phyloP scores from a whole-genome alignment of 768 basidiomycete genomes.

The Naganishia vaughanmartiniae region DNA sequence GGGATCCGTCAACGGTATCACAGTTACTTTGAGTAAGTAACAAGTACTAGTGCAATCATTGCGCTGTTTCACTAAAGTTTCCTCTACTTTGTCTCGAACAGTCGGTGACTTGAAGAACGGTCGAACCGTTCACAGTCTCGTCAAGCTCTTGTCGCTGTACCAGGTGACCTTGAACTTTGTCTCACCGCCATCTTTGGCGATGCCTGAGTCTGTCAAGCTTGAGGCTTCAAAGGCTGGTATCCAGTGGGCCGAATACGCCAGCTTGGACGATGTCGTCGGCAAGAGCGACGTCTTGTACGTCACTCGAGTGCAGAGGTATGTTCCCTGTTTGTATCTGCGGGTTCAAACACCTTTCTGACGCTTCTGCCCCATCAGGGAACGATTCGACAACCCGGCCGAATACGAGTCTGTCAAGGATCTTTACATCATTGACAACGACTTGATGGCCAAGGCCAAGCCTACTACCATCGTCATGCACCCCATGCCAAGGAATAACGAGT shows the following conservation, averaged over 20 bases:
- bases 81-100: not conserved
- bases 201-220: conserved; percentile 81
- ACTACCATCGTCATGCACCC: conserved; percentile 99
- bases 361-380: conserved; percentile 56
- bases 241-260: conserved; percentile 73
- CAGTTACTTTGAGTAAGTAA: conserved; percentile 57
- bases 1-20: conserved; percentile 94
- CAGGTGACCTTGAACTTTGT: conserved; percentile 90
- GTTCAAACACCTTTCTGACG: not conserved
- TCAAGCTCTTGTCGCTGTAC: conserved; percentile 86
- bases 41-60: not conserved
- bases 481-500: conserved; percentile 93
- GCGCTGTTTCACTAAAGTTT: not conserved
- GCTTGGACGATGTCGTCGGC: conserved; percentile 83
- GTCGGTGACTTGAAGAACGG: conserved; percentile 98
- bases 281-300: conserved; percentile 97
- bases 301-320: conserved; percentile 79
- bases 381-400: conserved; percentile 75
- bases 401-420: conserved; percentile 89
- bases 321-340: not conserved
- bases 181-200: conserved; percentile 75
- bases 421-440: conserved; percentile 89
- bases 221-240: conserved; percentile 81
- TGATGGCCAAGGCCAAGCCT: conserved; percentile 87
- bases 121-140: conserved; percentile 92